Evolutionary conservation across 2,329 filamentous ascomycete species (phyloP), one percentile per base, ranked within the genome.

Genomic region (Neoscytalidium dimidiatum): DNA sequence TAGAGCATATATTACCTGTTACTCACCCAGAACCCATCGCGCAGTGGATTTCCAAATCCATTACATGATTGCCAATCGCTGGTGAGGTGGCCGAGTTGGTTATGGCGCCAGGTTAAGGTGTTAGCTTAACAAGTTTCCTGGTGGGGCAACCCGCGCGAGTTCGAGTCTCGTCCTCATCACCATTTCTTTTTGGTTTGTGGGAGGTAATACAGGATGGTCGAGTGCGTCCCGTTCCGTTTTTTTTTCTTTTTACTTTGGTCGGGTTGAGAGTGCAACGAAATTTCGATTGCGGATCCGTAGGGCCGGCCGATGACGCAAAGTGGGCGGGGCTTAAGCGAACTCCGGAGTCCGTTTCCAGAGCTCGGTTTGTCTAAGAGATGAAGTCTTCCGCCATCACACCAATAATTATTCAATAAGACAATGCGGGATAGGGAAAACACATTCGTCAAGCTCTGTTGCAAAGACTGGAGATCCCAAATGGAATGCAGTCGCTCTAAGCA

Each of bases 401-500:
- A n/a, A 13, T 49, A 49, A 5, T 49, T 14, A 14, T 49, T 14
- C 7, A 49, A 14, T 7, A 23, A 49, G 11, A 49, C 28, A 23
- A 28, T 28, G 21, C 46, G 21, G 68, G 88, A 88, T 11, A 88
- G 77, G 0, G 79, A 78, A 1, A 80, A 81, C 7, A 88, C 74
- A 64, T 86, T 82, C 43, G 83, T 82, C 26, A 85, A 72, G 7
- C 78, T 78, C 66, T 88, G 74, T 21, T 79, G 80, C 26, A 88
- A 79, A 48, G 78, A 81, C 48, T 78, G 74, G 65, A 86, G 88
- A 65, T 87, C 83, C 2, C n/a, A 77, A 74, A 67, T 85, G 83
- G 67, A 86, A 85, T 2, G 76, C 76, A 29, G 82, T 73, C 17
- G 79, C 81, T 66, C 81, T 81, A 44, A 88, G 72, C 13, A 88